Percentiles rank a stretch among this genome's conserved stretches.
phyloP scores from a whole-genome alignment of 805 yeast species.

The Maudiozyma serrabonitensis region DNA sequence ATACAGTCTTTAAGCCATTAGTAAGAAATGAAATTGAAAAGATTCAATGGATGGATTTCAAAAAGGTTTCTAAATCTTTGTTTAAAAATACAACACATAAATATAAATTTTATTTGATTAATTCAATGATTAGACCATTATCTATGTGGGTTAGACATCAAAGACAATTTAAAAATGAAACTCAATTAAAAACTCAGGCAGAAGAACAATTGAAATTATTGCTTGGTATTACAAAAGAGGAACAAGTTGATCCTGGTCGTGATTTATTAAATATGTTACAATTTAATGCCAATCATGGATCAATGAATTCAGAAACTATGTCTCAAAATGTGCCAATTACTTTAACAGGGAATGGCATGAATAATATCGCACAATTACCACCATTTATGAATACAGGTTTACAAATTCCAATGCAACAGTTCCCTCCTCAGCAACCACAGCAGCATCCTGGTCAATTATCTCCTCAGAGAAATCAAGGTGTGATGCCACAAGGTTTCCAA shows the following conservation, averaged over 20 bases:
- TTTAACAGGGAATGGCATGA: too few relatives aligned
- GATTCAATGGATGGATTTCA: conserved; percentile 70
- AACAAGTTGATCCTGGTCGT: conserved; percentile 58
- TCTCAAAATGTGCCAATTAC: too few relatives aligned
- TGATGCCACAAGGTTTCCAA: conserved; percentile 13
- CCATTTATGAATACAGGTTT: neutral
- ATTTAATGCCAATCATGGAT: conserved; percentile 4
- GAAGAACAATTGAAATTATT: conserved; percentile 55
- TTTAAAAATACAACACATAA: conserved; percentile 20
- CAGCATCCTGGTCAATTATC: conserved; percentile 5
- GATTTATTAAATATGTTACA: conserved; percentile 54
- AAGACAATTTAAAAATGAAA: conserved; percentile 43
- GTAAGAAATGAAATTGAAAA: conserved; percentile 82
- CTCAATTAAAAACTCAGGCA: conserved; percentile 50
- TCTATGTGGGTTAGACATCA: conserved; percentile 46
- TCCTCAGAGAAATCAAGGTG: conserved; percentile 7
- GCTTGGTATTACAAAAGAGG: conserved; percentile 44
- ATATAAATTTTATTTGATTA: conserved; percentile 30
- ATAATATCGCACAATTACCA: neutral
- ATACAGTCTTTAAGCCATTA: conserved; percentile 62
- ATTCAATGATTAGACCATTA: conserved; percentile 35
- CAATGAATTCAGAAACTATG: too few relatives aligned
- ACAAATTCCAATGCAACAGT: neutral
- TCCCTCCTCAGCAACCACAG: conserved; percentile 3
- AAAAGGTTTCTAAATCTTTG: conserved; percentile 30